Percentiles rank a stretch among this genome's conserved stretches.
Evolutionary conservation across 768 basidiomycete species (phyloP).

Genomic region (Suillus weaverae): DNA sequence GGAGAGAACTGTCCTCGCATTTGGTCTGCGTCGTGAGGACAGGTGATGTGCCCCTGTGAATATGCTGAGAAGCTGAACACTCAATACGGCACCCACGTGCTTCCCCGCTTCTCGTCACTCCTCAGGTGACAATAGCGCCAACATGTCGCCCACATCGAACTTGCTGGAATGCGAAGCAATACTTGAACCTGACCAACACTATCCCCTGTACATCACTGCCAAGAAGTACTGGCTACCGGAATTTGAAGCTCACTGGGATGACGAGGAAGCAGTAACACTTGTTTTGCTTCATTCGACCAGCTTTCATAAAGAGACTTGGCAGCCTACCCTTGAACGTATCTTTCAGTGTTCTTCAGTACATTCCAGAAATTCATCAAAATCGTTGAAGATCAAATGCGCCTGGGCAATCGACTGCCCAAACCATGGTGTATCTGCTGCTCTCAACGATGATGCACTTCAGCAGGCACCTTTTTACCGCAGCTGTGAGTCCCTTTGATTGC

Average conservation of each 20-base stretch:
- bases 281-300: conserved; percentile 69
- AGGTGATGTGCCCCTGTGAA: not conserved
- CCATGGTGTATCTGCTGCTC: conserved; percentile 58
- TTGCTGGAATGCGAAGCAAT: conserved; percentile 29
- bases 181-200: conserved; percentile 40
- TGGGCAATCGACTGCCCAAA: conserved; percentile 76
- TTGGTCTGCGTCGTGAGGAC: not conserved
- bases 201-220: conserved; percentile 53
- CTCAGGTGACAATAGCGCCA: not conserved
- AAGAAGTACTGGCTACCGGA: conserved; percentile 55
- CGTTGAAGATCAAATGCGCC: conserved; percentile 37
- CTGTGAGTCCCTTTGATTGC: conserved; percentile 37
- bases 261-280: conserved; percentile 52
- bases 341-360: conserved; percentile 33
- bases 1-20: not conserved
- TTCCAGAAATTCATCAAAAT: not conserved
- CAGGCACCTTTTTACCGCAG: conserved; percentile 43
- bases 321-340: conserved; percentile 53
- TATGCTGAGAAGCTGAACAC: not conserved
- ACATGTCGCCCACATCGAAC: not conserved
- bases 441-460: conserved; percentile 52
- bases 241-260: conserved; percentile 34
- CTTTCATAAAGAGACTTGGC: conserved; percentile 77
- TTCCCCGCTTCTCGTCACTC: not conserved
- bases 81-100: not conserved